A percentile compares a stretch with the other conserved stretches of the same genome.
These are phyloP conservation scores for Tuber indicum DNA, from an alignment of 495 filamentous ascomycete genomes.

Conservation along the genomic window DNA sequence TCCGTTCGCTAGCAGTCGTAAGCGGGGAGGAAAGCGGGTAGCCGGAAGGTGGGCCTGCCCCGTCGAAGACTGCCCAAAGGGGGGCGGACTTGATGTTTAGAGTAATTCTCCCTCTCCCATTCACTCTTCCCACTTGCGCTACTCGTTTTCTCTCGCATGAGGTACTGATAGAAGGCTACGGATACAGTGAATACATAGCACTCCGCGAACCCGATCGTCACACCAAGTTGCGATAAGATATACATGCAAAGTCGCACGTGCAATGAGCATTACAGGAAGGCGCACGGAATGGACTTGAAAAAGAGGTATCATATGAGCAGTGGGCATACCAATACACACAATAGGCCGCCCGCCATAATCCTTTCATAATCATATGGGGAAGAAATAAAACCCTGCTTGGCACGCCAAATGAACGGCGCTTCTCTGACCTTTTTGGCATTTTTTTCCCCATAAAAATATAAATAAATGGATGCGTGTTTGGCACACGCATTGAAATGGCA, in stretches of 20 bases:
- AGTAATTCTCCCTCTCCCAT: background rate
- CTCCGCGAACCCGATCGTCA: background rate
- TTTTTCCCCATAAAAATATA: too few species aligned
- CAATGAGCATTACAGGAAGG: background rate
- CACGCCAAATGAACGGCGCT: too few species aligned
- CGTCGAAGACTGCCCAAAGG: background rate
- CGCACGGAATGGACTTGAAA: background rate
- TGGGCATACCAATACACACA: background rate
- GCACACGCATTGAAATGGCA: too few species aligned
- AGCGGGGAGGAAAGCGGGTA: background rate
- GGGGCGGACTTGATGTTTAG: background rate
- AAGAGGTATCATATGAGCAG: background rate
- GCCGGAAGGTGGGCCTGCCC: background rate
- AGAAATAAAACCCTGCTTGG: background rate
- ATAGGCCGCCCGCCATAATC: background rate
- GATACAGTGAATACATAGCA: background rate
- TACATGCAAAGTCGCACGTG: background rate
- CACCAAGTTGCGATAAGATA: background rate
- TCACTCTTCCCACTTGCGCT: background rate
- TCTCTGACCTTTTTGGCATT: too few species aligned
- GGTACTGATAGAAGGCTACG: background rate
- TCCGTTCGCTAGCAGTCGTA: background rate
- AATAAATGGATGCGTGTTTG: too few species aligned
- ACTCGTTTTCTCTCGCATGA: background rate
- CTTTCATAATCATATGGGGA: background rate